Evolutionary conservation across 352 stramenopile species (phyloP), one percentile per base, ranked within the genome.

Genomic region (Pythium pyrilobum): DNA sequence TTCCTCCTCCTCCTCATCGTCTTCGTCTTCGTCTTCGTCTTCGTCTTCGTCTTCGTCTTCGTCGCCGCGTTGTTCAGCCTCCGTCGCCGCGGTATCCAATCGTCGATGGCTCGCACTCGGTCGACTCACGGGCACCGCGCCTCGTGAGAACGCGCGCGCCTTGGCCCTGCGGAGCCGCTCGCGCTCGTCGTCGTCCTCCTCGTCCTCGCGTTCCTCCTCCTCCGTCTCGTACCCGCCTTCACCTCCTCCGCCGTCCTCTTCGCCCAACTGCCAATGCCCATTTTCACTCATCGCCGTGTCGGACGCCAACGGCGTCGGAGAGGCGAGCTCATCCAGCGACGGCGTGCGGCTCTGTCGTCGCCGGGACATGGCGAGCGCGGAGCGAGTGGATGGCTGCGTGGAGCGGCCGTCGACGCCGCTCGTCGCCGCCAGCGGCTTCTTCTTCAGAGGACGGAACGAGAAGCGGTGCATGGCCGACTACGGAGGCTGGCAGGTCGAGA

Each of bases 311-410:
- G 18, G 23, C 41, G 31, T 38, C n/a, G n/a, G 47, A 1, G 41
- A 64, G 16, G 40, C 49, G 10, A 59, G 44, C 13, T 65, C 57
- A 25, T 58, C 42, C 25, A 65, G 49, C 32, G 57, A 65, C n/a
- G 57, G 50, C 27, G 36, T 37, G 24, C 24, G 40, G 16, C 41
- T 59, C 11, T 32, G 8, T 24, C 52, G 41, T 18, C 52, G 6
- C 7, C 15, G 13, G n/a, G 47, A 52, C 33, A 59, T 16, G 25
- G 34, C 20, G 10, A 58, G 28, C 20, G 40, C n/a, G n/a, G 46
- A 25, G n/a, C 46, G 21, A n/a, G 32, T 43, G 2, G 23, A n/a
- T n/a, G n/a, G n/a, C n/a, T n/a, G n/a, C n/a, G n/a, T n/a, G n/a
- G n/a, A 18, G 38, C 38, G 8, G 18, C 38, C 18, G 20, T 27